Percentiles rank a stretch among this genome's conserved stretches.
These are phyloP conservation scores for Abrus precatorius DNA, from an alignment of 306 rosid genomes.

Conservation along the genomic window DNA sequence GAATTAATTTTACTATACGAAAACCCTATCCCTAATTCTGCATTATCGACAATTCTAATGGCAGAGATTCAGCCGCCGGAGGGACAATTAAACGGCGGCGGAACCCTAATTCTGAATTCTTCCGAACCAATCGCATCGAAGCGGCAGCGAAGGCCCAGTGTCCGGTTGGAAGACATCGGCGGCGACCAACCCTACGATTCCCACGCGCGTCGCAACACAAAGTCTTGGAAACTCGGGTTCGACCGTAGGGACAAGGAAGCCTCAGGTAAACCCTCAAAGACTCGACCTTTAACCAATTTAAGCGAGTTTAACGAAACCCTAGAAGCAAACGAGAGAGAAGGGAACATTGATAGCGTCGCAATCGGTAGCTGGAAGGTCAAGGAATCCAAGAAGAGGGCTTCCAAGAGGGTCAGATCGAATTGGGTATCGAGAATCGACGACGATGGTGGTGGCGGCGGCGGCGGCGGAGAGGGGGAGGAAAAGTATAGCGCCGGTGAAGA, in stretches of 20 bases:
- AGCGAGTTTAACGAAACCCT: slow-evolving; percentile 73
- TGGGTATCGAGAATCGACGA: slow-evolving; percentile 82
- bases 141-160: slow-evolving; percentile 93
- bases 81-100: slow-evolving; percentile 66
- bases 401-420: slow-evolving; percentile 85
- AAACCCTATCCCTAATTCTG: slow-evolving; percentile 28
- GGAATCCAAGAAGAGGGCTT: slow-evolving; percentile 83
- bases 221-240: slow-evolving; percentile 71
- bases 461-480: slow-evolving; percentile 64
- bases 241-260: slow-evolving; percentile 48
- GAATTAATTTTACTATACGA: neutral
- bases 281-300: slow-evolving; percentile 81
- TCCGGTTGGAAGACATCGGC: slow-evolving; percentile 95
- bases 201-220: slow-evolving; percentile 67
- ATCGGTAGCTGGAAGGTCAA: slow-evolving; percentile 91
- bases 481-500: slow-evolving; percentile 80
- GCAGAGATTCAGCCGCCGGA: slow-evolving; percentile 83
- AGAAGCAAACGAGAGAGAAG: slow-evolving; percentile 70
- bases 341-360: slow-evolving; percentile 66
- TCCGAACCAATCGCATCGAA: slow-evolving; percentile 74
- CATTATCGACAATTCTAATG: slow-evolving; percentile 47
- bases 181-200: slow-evolving; percentile 91
- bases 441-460: slow-evolving; percentile 49
- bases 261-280: slow-evolving; percentile 80
- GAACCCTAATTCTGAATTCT: slow-evolving; percentile 55